A percentile compares a stretch with the other conserved stretches of the same genome.
These are phyloP conservation scores for Rubroshorea leprosula DNA, from an alignment of 345 rosid species.

Conservation along the genomic window DNA sequence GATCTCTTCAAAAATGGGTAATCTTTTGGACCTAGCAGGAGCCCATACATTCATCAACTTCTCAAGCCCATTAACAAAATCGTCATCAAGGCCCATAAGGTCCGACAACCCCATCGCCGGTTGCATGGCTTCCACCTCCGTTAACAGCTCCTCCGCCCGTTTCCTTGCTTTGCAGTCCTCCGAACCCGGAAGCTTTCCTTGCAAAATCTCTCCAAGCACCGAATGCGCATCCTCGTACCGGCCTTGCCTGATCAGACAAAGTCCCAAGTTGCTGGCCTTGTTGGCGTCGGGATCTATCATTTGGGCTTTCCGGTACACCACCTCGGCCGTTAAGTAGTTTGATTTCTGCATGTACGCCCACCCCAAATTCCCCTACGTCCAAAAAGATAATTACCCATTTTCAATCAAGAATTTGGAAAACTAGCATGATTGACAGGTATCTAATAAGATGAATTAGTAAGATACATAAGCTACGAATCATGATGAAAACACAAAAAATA, in stretches of 20 bases:
- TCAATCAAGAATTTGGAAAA: background rate
- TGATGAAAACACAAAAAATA: too few relatives aligned
- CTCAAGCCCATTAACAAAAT: slow-evolving; percentile 57
- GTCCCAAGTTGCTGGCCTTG: slow-evolving; percentile 76
- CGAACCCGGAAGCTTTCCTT: slow-evolving; percentile 46
- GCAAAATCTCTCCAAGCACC: slow-evolving; percentile 37
- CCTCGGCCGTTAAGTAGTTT: slow-evolving; percentile 79
- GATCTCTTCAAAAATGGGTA: slow-evolving; percentile 83
- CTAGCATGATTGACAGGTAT: too few relatives aligned
- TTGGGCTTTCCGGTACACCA: slow-evolving; percentile 71
- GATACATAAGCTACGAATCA: too few relatives aligned
- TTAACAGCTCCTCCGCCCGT: slow-evolving; percentile 50
- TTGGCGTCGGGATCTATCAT: slow-evolving; percentile 86
- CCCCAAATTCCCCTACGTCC: slow-evolving; percentile 82
- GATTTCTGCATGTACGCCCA: slow-evolving; percentile 97
- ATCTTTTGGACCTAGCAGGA: slow-evolving; percentile 64
- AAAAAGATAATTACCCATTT: background rate
- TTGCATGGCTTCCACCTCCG: slow-evolving; percentile 34
- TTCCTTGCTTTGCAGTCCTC: slow-evolving; percentile 45
- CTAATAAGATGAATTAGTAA: too few relatives aligned
- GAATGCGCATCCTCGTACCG: slow-evolving; percentile 49
- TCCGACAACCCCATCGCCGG: slow-evolving; percentile 21
- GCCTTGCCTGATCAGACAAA: slow-evolving; percentile 65
- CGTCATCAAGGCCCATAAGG: slow-evolving; percentile 40
- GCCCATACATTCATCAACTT: slow-evolving; percentile 37